Conservation (phyloP, 176 grass and related monocot genomes). For the Secale cereale region DNA sequence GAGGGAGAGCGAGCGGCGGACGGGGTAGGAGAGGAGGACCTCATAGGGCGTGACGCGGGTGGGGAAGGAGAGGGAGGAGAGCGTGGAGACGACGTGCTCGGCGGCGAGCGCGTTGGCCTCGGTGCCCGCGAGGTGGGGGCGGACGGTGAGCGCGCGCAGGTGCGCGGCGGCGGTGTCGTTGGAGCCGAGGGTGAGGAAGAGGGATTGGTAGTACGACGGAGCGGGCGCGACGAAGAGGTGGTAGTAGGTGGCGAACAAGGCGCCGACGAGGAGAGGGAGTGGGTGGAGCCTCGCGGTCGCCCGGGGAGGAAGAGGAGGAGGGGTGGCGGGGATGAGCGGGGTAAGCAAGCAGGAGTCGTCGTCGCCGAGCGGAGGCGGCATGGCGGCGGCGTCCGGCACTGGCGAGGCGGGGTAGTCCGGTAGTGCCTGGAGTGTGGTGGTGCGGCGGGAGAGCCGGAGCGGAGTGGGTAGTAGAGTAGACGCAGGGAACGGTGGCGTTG, state of each 20-base stretch:
- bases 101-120: slow-evolving; percentile 43
- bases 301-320: neutral
- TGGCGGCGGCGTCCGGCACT: neutral
- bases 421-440: neutral
- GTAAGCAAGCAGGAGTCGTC: neutral
- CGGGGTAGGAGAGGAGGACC: slow-evolving; percentile 73
- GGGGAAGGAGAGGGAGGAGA: slow-evolving; percentile 50
- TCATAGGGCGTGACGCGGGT: slow-evolving; percentile 53
- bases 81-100: slow-evolving; percentile 29
- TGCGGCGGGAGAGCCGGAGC: neutral
- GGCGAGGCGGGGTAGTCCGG: neutral
- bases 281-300: slow-evolving; percentile 3
- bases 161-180: slow-evolving; percentile 80
- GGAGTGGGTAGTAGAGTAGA: neutral
- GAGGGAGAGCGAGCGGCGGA: slow-evolving; percentile 61
- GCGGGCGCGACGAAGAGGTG: slow-evolving; percentile 22
- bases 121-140: slow-evolving; percentile 67
- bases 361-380: neutral
- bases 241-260: slow-evolving; percentile 21
- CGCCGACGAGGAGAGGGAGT: slow-evolving; percentile 29
- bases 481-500: neutral
- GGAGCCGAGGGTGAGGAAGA: slow-evolving; percentile 71
- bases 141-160: slow-evolving; percentile 61
- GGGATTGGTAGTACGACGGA: slow-evolving; percentile 53
- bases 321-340: slow-evolving; percentile 1